These are phyloP conservation scores for Dictyophora rubrovolvata DNA, from an alignment of 768 basidiomycete genomes.

Conservation along the genomic window DNA sequence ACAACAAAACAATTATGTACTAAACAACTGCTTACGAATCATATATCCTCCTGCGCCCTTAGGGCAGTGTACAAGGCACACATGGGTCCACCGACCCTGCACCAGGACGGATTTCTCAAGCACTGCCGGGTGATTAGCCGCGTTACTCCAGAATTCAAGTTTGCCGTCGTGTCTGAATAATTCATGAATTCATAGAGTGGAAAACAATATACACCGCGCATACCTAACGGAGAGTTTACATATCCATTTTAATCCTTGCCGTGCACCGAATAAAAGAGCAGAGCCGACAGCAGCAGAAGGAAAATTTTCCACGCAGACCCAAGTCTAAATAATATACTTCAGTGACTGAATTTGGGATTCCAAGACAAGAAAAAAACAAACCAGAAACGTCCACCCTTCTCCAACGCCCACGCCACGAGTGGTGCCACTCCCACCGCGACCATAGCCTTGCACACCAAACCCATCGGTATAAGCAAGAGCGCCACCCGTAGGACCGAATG, in stretches of 20 bases:
- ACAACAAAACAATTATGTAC: conserved; percentile 3
- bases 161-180: conserved; percentile 35
- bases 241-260: conserved; percentile 21
- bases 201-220: background rate
- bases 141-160: conserved; percentile 37
- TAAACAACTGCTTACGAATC: conserved; percentile 36
- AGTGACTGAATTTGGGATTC: background rate
- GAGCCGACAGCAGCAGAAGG: conserved; percentile 19
- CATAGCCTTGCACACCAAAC: background rate
- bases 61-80: conserved; percentile 57
- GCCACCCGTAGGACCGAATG: conserved; percentile 47
- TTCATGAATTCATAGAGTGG: background rate
- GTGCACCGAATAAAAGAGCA: conserved; percentile 28
- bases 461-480: background rate
- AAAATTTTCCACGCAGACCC: conserved; percentile 39
- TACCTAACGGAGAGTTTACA: conserved; percentile 37
- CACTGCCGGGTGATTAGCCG: conserved; percentile 28
- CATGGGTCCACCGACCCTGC: conserved; percentile 61
- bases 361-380: background rate
- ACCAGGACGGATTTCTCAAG: conserved; percentile 39
- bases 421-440: background rate
- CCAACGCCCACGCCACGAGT: background rate
- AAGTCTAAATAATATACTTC: conserved; percentile 24
- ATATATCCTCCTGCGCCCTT: conserved; percentile 43
- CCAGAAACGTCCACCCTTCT: conserved; percentile 7